phyloP scores from a whole-genome alignment of 805 yeast species.

The Starmerella bacillaris region DNA sequence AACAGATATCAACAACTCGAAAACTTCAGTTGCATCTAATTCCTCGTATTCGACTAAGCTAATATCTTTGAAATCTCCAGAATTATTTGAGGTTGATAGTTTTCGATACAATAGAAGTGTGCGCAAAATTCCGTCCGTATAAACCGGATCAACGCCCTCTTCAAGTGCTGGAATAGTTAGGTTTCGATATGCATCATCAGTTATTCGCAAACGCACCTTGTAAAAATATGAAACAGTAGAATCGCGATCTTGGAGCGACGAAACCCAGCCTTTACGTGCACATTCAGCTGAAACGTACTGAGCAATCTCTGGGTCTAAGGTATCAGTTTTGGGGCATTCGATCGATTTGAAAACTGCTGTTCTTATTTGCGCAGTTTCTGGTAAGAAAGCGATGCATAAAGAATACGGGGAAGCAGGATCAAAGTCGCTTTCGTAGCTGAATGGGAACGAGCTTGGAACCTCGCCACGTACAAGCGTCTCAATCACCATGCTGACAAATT shows the following conservation, averaged over 20 bases:
- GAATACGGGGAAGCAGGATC: constrained; percentile 19
- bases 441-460: constrained; percentile 7
- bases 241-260: constrained; percentile 1
- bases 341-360: constrained; percentile 1
- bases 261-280: constrained; percentile 15
- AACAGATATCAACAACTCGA: constrained; percentile 13
- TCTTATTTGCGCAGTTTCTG: constrained; percentile 18
- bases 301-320: constrained; percentile 8
- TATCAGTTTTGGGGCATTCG: constrained; percentile 3
- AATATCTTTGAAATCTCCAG: neutral
- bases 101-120: constrained; percentile 17
- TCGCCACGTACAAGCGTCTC: constrained; percentile 6
- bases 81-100: neutral
- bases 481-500: constrained; percentile 5
- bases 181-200: constrained; percentile 17
- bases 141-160: constrained; percentile 1
- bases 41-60: constrained; percentile 15
- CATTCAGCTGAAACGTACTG: constrained; percentile 10
- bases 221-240: constrained; percentile 15
- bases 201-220: constrained; percentile 17
- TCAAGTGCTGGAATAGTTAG: constrained; percentile 6
- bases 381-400: constrained; percentile 18
- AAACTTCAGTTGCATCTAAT: constrained; percentile 2
- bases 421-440: constrained; percentile 6
- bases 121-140: constrained; percentile 17